Evolutionary conservation across 2,329 filamentous ascomycete genomes (phyloP).

Genomic region (Fusarium citri): DNA sequence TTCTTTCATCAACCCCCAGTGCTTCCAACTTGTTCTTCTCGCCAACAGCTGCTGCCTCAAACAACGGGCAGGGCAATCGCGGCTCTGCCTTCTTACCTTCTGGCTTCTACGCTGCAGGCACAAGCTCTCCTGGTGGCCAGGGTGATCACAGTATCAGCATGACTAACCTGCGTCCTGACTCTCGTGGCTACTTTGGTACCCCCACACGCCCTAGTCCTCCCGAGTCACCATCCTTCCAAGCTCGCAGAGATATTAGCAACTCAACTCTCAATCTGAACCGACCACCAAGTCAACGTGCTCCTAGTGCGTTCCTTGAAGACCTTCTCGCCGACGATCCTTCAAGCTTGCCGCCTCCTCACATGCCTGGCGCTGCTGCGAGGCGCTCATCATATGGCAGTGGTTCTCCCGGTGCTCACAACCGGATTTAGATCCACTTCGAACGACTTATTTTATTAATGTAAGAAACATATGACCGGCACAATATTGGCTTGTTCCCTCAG

Average conservation of each 20-base stretch:
- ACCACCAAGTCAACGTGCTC: conserved; percentile 77
- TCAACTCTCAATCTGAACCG: conserved; percentile 74
- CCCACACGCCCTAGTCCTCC: conserved; percentile 67
- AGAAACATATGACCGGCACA: conserved; percentile 22
- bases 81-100: conserved; percentile 87
- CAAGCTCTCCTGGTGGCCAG: conserved; percentile 60
- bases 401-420: conserved; percentile 40
- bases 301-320: conserved; percentile 91
- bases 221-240: conserved; percentile 69
- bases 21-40: conserved; percentile 90
- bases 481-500: conserved; percentile 15
- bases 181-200: conserved; percentile 60
- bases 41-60: conserved; percentile 81
- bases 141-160: conserved; percentile 68
- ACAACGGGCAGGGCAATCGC: conserved; percentile 71
- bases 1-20: conserved; percentile 68
- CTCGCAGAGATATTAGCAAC: conserved; percentile 65
- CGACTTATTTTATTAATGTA: conserved; percentile 15
- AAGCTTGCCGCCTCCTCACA: conserved; percentile 59
- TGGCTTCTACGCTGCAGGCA: conserved; percentile 86
- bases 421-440: conserved; percentile 39
- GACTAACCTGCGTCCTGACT: conserved; percentile 70
- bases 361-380: conserved; percentile 47
- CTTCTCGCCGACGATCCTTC: conserved; percentile 80
- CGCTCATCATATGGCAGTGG: conserved; percentile 42